phyloP scores from a whole-genome alignment of 768 basidiomycete genomes.

The Calocera cornea region DNA sequence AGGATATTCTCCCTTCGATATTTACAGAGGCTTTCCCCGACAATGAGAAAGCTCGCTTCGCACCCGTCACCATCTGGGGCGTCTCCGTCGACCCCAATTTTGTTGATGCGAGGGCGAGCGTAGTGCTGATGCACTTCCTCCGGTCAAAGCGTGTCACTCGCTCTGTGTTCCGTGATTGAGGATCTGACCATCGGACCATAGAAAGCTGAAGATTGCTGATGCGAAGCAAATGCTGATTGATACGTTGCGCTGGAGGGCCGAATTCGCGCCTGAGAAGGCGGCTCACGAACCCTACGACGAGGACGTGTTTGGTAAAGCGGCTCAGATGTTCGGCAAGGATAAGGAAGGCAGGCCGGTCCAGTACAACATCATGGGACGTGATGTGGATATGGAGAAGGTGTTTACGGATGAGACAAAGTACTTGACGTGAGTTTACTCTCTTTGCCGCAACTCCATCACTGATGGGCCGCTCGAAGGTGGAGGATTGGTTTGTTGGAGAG shows the following conservation, averaged over 20 bases:
- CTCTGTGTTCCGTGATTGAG: neutral
- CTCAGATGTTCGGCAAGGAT: conserved; percentile 51
- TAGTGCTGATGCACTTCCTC: conserved; percentile 73
- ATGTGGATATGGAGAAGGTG: conserved; percentile 49
- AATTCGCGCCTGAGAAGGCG: conserved; percentile 46
- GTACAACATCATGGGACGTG: conserved; percentile 67
- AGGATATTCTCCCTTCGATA: conserved; percentile 36
- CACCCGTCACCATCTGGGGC: conserved; percentile 54
- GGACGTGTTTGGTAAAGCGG: conserved; percentile 50
- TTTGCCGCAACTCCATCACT: neutral
- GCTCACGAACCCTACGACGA: conserved; percentile 48
- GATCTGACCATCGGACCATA: conserved; percentile 14
- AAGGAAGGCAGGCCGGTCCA: conserved; percentile 55
- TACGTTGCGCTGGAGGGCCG: conserved; percentile 57
- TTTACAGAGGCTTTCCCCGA: conserved; percentile 50
- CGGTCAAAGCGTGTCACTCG: conserved; percentile 40
- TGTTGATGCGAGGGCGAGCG: conserved; percentile 50
- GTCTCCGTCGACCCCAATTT: conserved; percentile 47
- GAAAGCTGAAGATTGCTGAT: conserved; percentile 40
- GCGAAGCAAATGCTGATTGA: conserved; percentile 51
- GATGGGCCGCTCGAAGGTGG: conserved; percentile 40
- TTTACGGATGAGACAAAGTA: conserved; percentile 65
- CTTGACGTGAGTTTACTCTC: conserved; percentile 37
- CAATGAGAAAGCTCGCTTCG: conserved; percentile 36
- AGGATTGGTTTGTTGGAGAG: conserved; percentile 65